Conservation (phyloP, 2,329 filamentous ascomycete species). For the Nigrospora sphaerica region DNA sequence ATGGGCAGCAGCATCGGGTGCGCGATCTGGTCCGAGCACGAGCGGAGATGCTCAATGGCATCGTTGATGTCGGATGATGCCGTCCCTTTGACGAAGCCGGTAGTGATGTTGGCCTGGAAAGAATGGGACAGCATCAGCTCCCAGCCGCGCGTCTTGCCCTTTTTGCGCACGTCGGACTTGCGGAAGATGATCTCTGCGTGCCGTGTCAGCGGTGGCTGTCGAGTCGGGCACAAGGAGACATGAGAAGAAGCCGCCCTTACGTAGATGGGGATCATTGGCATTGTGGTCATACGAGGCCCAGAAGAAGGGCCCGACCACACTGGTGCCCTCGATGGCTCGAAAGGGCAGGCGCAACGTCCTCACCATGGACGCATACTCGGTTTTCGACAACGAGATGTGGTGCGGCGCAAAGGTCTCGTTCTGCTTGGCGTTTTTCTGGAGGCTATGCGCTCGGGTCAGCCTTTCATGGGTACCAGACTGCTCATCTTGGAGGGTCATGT, state of each 20-base stretch:
- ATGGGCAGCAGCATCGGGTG: slow-evolving; percentile 54
- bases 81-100: slow-evolving; percentile 56
- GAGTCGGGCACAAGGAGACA: slow-evolving; percentile 1
- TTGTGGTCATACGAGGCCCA: slow-evolving; percentile 52
- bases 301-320: slow-evolving; percentile 57
- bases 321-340: slow-evolving; percentile 50
- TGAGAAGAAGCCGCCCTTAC: slow-evolving; percentile 26
- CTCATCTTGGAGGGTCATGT: too few relatives aligned
- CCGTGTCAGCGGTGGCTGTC: neutral
- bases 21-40: slow-evolving; percentile 40
- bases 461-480: neutral
- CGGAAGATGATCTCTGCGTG: slow-evolving; percentile 51
- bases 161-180: slow-evolving; percentile 61
- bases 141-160: slow-evolving; percentile 56
- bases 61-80: slow-evolving; percentile 44
- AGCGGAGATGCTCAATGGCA: slow-evolving; percentile 41
- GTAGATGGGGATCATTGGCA: slow-evolving; percentile 48
- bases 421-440: slow-evolving; percentile 49
- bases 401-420: slow-evolving; percentile 51
- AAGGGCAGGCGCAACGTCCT: slow-evolving; percentile 45
- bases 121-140: slow-evolving; percentile 56
- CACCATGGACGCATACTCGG: slow-evolving; percentile 49
- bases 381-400: slow-evolving; percentile 44
- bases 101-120: slow-evolving; percentile 47
- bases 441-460: slow-evolving; percentile 23